Conservation (phyloP, 306 rosid genomes). For the Luffa acutangula region DNA sequence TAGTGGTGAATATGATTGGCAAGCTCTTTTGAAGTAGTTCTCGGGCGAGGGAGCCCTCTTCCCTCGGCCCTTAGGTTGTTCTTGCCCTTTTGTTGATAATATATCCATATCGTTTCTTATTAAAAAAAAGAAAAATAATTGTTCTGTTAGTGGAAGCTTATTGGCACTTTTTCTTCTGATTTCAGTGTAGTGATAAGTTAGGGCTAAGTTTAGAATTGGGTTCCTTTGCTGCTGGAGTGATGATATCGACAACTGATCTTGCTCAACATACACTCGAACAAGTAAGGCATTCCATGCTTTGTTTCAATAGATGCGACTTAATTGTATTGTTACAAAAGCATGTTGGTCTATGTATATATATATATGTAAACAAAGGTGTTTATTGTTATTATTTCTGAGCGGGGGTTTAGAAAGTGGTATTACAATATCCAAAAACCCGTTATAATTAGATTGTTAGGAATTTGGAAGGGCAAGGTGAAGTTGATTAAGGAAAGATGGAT, state of each 20-base stretch:
- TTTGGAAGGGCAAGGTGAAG: neutral
- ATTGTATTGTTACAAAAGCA: neutral
- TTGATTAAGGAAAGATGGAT: neutral
- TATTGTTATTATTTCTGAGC: neutral
- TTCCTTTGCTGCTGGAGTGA: constrained; percentile 98
- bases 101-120: too few species aligned
- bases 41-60: too few species aligned
- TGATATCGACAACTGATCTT: constrained; percentile 99
- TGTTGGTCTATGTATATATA: neutral
- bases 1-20: neutral
- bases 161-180: constrained; percentile 3
- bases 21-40: too few species aligned
- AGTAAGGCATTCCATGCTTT: constrained; percentile 31
- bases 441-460: neutral
- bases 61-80: too few species aligned
- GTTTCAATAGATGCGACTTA: neutral
- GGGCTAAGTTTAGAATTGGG: constrained; percentile 97
- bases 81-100: too few species aligned
- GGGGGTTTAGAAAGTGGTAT: constrained; percentile 1
- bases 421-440: neutral
- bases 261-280: constrained; percentile 98
- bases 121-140: too few species aligned
- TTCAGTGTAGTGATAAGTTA: constrained; percentile 99
- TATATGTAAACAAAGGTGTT: neutral
- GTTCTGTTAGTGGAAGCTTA: neutral